A percentile compares a stretch with the other conserved stretches of the same genome.
Conservation (phyloP, 208 protist species). For the Crithidia brevicula region DNA sequence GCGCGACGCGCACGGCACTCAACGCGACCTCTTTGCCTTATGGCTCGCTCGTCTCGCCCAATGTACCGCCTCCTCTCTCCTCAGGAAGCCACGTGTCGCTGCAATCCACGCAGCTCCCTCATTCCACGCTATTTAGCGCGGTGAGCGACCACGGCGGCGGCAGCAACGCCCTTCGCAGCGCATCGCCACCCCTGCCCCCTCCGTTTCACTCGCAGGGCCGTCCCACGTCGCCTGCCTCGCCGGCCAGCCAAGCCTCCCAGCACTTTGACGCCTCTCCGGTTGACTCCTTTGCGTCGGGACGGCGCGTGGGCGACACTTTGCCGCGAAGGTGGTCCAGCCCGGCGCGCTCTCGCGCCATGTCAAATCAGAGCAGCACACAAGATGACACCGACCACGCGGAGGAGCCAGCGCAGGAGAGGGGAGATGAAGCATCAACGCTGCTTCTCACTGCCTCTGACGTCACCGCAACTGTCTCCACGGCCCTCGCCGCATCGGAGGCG, state of each 20-base stretch:
- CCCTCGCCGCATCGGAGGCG: neutral
- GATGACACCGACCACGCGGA: too few species aligned
- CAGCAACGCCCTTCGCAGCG: neutral
- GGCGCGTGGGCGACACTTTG: neutral
- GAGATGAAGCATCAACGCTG: too few species aligned
- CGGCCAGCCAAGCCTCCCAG: neutral
- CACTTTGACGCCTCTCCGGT: constrained; percentile 1
- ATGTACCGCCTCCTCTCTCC: too few species aligned
- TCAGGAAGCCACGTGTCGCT: too few species aligned
- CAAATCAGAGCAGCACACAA: too few species aligned
- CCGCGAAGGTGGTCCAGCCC: neutral
- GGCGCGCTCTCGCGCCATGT: neutral
- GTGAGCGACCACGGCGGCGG: too few species aligned
- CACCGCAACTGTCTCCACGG: too few species aligned
- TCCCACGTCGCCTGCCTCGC: neutral
- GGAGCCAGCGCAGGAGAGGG: too few species aligned
- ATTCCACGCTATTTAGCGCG: too few species aligned
- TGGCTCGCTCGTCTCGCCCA: neutral
- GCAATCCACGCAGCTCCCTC: too few species aligned
- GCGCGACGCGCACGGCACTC: neutral
- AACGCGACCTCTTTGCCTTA: neutral
- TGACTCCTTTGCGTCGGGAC: neutral
- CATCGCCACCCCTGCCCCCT: neutral
- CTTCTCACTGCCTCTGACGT: too few species aligned
- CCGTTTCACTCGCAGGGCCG: neutral